Base-by-base conservation (phyloP, 2,329 filamentous ascomycete genomes). In the Fusarium duplospermum region DNA sequence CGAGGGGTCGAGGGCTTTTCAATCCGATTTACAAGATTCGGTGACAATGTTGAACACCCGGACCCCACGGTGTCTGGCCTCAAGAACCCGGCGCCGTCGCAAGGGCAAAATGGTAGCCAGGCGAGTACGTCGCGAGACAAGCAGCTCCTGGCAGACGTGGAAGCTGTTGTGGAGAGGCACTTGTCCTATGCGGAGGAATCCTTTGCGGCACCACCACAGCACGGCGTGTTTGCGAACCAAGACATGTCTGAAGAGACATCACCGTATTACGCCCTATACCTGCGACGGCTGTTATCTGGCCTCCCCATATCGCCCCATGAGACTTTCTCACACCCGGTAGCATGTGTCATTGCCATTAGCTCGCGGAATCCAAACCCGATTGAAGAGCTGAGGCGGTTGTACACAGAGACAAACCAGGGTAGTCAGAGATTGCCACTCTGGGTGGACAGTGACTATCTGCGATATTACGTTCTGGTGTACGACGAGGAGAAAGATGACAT, bases 401-500 rank as follows among this genome's bases (percentile, higher is more conserved):
- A 98, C 82, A 89, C 90, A 58, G 93, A 94, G 75, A 96, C 94
- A n/a, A 95, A 91, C 73, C 90, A 92, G 67, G 95, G 94, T 13
- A 90, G 92, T 42, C 89, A 89, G 75, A 89, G 89, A 64, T 84
- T 97, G 64, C 96, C 96, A 1, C 86, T 89, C 22, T 99, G 96
- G 93, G 93, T 98, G 1, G 92, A 97, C 79, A 92, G 93, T 33
- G 95, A 98, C 71, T 99, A 96, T 81, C 86, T 99, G 73, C 90
- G 96, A 72, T 99, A 99, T 83, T 99, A 99, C 83, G 94, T 99
- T 18, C 87, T 99, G 47, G 93, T 99, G 20, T 96, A 99, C 79
- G 96, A 99, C 77, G 97, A 99, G 83, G 96, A 99, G 80, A 91
- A 91, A 70, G 96, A 98, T 79, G 95, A 99, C 80, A 97, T 98